These are phyloP conservation scores for Leavenworthia alabamica DNA, from an alignment of 345 rosid genomes.

Conservation along the genomic window DNA sequence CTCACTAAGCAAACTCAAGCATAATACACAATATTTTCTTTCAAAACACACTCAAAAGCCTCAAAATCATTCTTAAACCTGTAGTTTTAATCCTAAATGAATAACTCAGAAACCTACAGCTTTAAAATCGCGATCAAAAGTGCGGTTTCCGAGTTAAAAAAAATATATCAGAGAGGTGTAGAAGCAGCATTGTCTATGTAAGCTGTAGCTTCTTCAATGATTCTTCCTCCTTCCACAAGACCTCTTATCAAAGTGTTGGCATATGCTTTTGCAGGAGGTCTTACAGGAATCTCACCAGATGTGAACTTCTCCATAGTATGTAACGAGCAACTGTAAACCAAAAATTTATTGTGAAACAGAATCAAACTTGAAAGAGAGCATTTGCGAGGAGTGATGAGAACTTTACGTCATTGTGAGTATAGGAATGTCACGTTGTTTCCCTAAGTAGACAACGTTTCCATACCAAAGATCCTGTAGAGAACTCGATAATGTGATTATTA, in stretches of 20 bases:
- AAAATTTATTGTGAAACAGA: background rate
- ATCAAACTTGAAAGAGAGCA: background rate
- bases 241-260: constrained; percentile 48
- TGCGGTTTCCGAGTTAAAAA: constrained; percentile 1
- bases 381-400: background rate
- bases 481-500: background rate
- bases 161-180: constrained; percentile 39
- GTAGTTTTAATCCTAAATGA: background rate
- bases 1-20: too few species aligned
- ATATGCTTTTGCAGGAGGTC: constrained; percentile 48
- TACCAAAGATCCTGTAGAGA: constrained; percentile 68
- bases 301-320: constrained; percentile 37
- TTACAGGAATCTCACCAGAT: constrained; percentile 42
- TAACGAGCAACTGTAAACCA: constrained; percentile 47
- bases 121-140: background rate
- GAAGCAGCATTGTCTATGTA: constrained; percentile 59
- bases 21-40: background rate
- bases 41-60: too few species aligned
- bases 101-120: constrained; percentile 8
- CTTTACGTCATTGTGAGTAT: constrained; percentile 83
- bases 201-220: constrained; percentile 44
- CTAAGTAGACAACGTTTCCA: constrained; percentile 60
- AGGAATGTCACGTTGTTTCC: constrained; percentile 52
- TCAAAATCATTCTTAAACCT: background rate
- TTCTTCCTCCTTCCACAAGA: constrained; percentile 69